Evolutionary conservation across 1,284 basidiomycete species (phyloP).

Genomic region (Phylloboletellus chloephorus): DNA sequence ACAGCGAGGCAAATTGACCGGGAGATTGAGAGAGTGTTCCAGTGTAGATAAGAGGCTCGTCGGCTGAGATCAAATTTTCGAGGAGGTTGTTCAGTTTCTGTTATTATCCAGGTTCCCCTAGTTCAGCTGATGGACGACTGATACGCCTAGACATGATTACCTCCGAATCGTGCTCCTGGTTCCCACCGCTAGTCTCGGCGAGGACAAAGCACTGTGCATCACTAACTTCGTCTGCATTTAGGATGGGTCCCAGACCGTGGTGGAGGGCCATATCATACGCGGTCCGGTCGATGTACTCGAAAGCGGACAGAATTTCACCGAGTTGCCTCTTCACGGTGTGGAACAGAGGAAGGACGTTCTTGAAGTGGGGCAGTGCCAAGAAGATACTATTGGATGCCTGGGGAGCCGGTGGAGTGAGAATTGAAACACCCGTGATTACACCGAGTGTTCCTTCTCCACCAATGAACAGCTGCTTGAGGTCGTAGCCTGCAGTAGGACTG

Average conservation of each 20-base stretch:
- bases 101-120: not conserved
- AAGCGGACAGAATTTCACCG: conserved; percentile 95
- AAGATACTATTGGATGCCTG: conserved; percentile 77
- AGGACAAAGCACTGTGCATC: conserved; percentile 87
- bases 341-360: conserved; percentile 69
- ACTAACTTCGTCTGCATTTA: conserved; percentile 63
- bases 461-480: conserved; percentile 98
- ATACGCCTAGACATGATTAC: conserved; percentile 38
- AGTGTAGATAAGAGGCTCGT: conserved; percentile 75
- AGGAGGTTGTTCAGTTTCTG: conserved; percentile 87
- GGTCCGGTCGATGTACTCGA: conserved; percentile 92
- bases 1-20: conserved; percentile 84
- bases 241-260: conserved; percentile 64
- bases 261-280: conserved; percentile 83
- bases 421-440: conserved; percentile 92
- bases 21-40: conserved; percentile 93
- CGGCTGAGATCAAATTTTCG: conserved; percentile 73
- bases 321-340: conserved; percentile 69
- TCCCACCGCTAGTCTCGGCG: conserved; percentile 93
- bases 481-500: conserved; percentile 72
- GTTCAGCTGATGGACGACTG: conserved; percentile 13
- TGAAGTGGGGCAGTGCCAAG: conserved; percentile 68
- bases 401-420: conserved; percentile 89
- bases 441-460: conserved; percentile 96
- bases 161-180: conserved; percentile 93